These are phyloP conservation scores for Naganishia friedmannii DNA, from an alignment of 768 basidiomycete species.

Conservation along the genomic window DNA sequence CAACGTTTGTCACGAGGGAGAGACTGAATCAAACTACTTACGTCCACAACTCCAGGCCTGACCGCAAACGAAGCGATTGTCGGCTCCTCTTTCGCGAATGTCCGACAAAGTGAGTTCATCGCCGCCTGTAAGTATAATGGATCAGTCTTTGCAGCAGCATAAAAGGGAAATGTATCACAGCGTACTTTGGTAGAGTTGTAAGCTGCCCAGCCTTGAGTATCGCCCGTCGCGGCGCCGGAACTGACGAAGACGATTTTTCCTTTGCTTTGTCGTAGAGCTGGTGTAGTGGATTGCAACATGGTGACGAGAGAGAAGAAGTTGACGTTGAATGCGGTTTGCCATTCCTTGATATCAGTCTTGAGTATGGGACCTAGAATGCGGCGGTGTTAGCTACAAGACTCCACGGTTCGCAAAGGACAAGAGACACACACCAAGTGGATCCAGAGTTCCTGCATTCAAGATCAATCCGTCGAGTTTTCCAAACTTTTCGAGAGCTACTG, in stretches of 20 bases:
- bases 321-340: conserved; percentile 62
- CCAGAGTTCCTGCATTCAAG: conserved; percentile 77
- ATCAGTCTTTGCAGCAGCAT: not conserved
- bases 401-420: conserved; percentile 58
- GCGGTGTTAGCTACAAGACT: conserved; percentile 53
- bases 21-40: conserved; percentile 34
- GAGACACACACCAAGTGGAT: conserved; percentile 62
- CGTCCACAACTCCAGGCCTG: conserved; percentile 81
- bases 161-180: not conserved
- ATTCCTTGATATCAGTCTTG: conserved; percentile 35
- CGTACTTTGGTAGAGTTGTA: conserved; percentile 37
- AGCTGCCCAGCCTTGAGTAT: conserved; percentile 66
- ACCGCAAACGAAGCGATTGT: conserved; percentile 69
- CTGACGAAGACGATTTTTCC: conserved; percentile 72
- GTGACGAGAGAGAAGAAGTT: conserved; percentile 83
- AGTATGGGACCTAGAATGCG: conserved; percentile 32
- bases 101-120: conserved; percentile 82
- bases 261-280: conserved; percentile 61
- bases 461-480: conserved; percentile 71
- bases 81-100: conserved; percentile 80
- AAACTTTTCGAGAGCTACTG: conserved; percentile 59
- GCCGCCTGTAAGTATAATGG: conserved; percentile 64
- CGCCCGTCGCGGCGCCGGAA: conserved; percentile 75
- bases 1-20: not conserved
- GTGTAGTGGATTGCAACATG: conserved; percentile 65